Base-by-base conservation (phyloP, 2,329 filamentous ascomycete genomes). In the Cercospora zeae-maydis region DNA sequence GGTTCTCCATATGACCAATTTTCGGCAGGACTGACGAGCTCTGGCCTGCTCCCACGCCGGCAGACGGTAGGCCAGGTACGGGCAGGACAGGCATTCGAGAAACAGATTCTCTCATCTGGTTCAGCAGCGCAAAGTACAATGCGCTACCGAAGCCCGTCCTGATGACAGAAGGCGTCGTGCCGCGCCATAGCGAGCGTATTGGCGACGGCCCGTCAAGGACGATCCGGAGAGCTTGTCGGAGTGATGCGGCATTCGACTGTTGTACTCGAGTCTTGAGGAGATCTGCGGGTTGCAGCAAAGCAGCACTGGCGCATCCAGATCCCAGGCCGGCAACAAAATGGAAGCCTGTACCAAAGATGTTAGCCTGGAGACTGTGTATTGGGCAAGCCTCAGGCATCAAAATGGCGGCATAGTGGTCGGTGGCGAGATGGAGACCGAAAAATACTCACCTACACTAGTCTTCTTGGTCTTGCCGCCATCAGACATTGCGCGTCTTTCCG, bases 241-340 rank as follows among this genome's bases (percentile, higher is more conserved):
- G 84, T 2, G 91, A 73, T 34, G 70, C 86, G 47, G 85, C 83
- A 54, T 86, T 51, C 8, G 91, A 91, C 77, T 98, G 95, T 75
- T 99, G 95, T 42, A 98, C 88, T 52, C 95, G 89, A 31, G 95
- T 99, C 78, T 99, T 99, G 75, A 99, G 87, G 3, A 99, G 88
- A 78, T 99, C 95, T 72, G 95, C 90, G 27, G 95, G 95, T 77
- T 99, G 95, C 14, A 99, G 85, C 60, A 98, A 87, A 63, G 96
- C 87, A 60, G 95, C 93, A 58, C 92, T 95, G 67, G 91, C 85
- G 56, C 96, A 84, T 71, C 95, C 95, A 7, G 93, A 97, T 72
- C 86, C 86, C 61, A 98, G 85, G 66, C 95, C 95, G 67, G 93
- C 93, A 69, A 88, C 78, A 77, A 98, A 96, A 79, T 98, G 95